phyloP scores from a whole-genome alignment of 2,329 filamentous ascomycete species.

The Claviceps monticola region DNA sequence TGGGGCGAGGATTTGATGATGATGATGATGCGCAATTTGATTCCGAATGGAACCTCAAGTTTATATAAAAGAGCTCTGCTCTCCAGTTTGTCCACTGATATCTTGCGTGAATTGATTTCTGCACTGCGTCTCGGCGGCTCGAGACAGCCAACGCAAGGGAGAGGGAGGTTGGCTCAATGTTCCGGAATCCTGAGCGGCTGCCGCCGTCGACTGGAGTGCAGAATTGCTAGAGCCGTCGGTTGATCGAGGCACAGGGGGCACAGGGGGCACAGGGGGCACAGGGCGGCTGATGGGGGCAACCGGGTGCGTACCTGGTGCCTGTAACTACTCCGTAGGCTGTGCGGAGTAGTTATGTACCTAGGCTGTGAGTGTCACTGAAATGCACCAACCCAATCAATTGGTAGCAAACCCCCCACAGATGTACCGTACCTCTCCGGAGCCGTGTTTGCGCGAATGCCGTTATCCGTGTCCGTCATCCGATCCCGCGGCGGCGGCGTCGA shows the following conservation, averaged over 20 bases:
- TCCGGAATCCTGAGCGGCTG: not conserved
- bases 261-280: too few species aligned
- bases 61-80: conserved; percentile 6
- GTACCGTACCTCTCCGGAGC: not conserved
- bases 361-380: not conserved
- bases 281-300: not conserved
- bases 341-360: too few species aligned
- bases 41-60: not conserved
- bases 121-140: conserved; percentile 3
- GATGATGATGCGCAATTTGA: not conserved
- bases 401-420: not conserved
- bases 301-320: conserved; percentile 2
- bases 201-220: conserved; percentile 6
- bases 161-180: conserved; percentile 6
- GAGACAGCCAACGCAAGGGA: conserved; percentile 6
- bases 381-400: not conserved
- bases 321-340: too few species aligned
- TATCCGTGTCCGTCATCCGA: too few species aligned
- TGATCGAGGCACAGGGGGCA: not conserved
- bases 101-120: not conserved
- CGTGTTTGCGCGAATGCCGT: too few species aligned
- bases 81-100: not conserved
- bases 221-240: not conserved
- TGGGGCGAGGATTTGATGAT: not conserved
- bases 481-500: not conserved